Evolutionary conservation across 768 basidiomycete genomes (phyloP).

Genomic region (Pisolithus albus): DNA sequence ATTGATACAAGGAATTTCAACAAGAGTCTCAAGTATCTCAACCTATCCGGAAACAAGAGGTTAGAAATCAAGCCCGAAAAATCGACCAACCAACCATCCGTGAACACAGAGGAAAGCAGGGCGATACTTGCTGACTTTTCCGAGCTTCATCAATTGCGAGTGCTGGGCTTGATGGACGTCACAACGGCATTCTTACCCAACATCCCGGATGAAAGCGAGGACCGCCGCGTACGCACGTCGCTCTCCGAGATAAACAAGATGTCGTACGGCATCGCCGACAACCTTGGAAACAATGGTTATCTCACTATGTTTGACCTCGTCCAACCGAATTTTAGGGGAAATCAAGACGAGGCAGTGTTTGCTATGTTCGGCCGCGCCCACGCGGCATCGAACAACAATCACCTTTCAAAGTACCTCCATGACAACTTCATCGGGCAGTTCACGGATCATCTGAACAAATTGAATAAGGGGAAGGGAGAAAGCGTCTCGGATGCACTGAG

Average conservation of each 20-base stretch:
- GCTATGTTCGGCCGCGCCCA: constrained; percentile 89
- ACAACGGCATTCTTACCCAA: constrained; percentile 54
- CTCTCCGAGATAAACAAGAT: constrained; percentile 82
- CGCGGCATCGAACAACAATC: constrained; percentile 51
- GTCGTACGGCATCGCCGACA: constrained; percentile 96
- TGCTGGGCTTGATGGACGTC: constrained; percentile 98
- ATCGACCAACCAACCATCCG: constrained; percentile 24
- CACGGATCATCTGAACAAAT: constrained; percentile 44
- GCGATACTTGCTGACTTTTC: constrained; percentile 75
- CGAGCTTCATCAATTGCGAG: constrained; percentile 73
- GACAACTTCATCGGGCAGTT: constrained; percentile 72
- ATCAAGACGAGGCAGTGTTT: constrained; percentile 79
- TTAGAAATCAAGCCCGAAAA: constrained; percentile 86
- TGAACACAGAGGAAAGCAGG: constrained; percentile 18
- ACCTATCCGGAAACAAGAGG: constrained; percentile 94
- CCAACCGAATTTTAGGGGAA: constrained; percentile 72
- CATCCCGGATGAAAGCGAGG: constrained; percentile 79
- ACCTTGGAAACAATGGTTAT: constrained; percentile 70
- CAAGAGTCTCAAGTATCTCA: constrained; percentile 85
- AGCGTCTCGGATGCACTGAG: constrained; percentile 71
- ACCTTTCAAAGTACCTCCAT: constrained; percentile 75
- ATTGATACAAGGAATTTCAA: constrained; percentile 81
- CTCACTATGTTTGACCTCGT: constrained; percentile 92
- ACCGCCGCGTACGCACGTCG: constrained; percentile 88
- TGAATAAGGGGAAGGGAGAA: constrained; percentile 37